Base-by-base conservation (phyloP, 768 basidiomycete genomes). In the Mycena galericulata region DNA sequence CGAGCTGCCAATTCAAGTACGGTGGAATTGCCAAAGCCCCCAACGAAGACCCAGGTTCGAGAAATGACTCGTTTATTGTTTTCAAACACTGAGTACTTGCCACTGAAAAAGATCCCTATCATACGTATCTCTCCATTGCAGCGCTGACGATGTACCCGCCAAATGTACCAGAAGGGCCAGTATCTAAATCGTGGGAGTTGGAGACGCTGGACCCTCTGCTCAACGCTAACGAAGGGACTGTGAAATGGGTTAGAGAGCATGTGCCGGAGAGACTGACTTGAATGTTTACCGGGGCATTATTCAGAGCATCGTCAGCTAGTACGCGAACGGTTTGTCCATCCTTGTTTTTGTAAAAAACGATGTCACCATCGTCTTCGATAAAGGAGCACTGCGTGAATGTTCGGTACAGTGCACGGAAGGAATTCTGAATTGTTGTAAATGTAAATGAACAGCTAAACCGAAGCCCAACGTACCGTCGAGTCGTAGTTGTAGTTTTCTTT, bases 11-110 rank as follows among this genome's bases (percentile, higher is more conserved):
- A 78, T 96, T 91, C 79, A 92, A 90, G 56, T 92, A 89, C 65
- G 97, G 97, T 0, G 97, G 97, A 0, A 91, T 99, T 56, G 87
- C 91, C 0, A 98, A 98, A 75, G 88, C 89, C 0, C 93, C 94
- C 0, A 90, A 88, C 20, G 93, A 94, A 69, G 84, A 83, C 70
- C 90, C 97, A 65, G 96, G 96, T 96, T 64, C 68, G 83, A 38
- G 10, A 57, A 9, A 43, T 67, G 24, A 40, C 62, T 22, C 38
- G 18, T 49, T 43, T 27, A 15, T 41, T 65, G 30, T 26, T 30
- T 22, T 18, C 34, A 55, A 30, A 62, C 26, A 38, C 24, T 58
- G 17, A 46, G 50, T 26, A 50, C 41, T 55, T 70, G 17, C 46
- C 34, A 30, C 14, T 14, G 46, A 67, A 34, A 26, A 74, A 92